Evolutionary conservation across 805 yeast species (phyloP).

Genomic region (Saccharomycopsis vini): DNA sequence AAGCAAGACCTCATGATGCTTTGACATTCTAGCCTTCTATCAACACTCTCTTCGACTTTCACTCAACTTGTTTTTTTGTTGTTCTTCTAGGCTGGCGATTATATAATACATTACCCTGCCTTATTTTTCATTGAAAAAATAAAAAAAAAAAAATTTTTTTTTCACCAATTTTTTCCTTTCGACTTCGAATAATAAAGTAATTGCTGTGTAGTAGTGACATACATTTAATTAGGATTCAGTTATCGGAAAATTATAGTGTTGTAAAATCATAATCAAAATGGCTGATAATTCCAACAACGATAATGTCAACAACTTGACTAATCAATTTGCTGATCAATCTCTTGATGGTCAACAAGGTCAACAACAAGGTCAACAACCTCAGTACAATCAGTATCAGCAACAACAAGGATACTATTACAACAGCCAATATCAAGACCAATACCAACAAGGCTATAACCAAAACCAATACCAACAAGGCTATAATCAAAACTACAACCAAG

Average conservation of each 20-base stretch:
- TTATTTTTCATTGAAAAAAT: background rate
- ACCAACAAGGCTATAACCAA: conserved; percentile 4
- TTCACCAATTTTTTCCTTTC: no score
- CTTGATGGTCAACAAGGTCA: conserved; percentile 4
- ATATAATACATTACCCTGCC: background rate
- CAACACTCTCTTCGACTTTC: no score
- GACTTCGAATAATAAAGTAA: no score
- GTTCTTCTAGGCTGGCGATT: no score
- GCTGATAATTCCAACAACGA: conserved; percentile 6
- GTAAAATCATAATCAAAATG: conserved; percentile 1
- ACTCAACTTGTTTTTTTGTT: no score
- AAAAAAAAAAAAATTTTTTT: no score
- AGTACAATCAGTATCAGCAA: conserved; percentile 12
- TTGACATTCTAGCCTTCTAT: no score
- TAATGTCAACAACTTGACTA: conserved; percentile 15
- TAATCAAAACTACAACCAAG: conserved; percentile 18
- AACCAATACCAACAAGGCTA: background rate
- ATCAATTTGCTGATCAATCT: conserved; percentile 18
- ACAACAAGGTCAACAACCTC: background rate
- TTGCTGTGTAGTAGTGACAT: no score
- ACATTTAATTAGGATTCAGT: no score
- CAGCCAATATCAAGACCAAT: conserved; percentile 3
- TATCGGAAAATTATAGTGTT: no score
- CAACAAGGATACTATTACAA: conserved; percentile 3
- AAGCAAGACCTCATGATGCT: no score